These are phyloP conservation scores for Trifolium pratense DNA, from an alignment of 306 rosid genomes.

Conservation along the genomic window DNA sequence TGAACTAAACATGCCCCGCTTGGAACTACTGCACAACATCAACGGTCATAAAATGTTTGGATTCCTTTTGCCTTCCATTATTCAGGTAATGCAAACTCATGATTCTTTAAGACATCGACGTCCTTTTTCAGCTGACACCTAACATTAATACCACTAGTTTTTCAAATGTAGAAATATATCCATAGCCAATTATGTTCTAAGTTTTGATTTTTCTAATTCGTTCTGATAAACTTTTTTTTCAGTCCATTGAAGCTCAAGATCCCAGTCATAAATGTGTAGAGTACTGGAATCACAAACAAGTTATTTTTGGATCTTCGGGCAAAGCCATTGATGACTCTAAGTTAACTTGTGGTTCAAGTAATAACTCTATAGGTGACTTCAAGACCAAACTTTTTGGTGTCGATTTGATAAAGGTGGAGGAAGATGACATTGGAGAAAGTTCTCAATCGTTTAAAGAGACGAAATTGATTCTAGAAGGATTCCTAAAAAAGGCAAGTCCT, in stretches of 20 bases:
- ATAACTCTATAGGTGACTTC: slow-evolving; percentile 40
- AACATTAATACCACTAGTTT: background rate
- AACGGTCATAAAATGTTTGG: slow-evolving; percentile 87
- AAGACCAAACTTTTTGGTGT: slow-evolving; percentile 50
- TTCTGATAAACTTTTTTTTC: slow-evolving; percentile 39
- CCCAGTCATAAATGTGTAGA: slow-evolving; percentile 66
- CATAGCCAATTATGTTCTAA: slow-evolving; percentile 14
- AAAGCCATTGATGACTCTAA: slow-evolving; percentile 24
- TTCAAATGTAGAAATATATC: too few species aligned
- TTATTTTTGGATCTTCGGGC: slow-evolving; percentile 28
- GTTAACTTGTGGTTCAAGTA: slow-evolving; percentile 44
- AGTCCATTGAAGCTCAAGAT: slow-evolving; percentile 85
- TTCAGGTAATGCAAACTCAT: slow-evolving; percentile 56
- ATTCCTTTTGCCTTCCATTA: slow-evolving; percentile 63
- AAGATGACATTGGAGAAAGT: slow-evolving; percentile 40
- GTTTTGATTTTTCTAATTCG: slow-evolving; percentile 26
- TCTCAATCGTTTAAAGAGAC: slow-evolving; percentile 46
- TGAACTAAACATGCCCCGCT: slow-evolving; percentile 45
- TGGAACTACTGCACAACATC: slow-evolving; percentile 51
- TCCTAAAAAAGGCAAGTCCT: slow-evolving; percentile 62
- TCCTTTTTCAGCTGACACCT: background rate
- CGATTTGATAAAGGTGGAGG: slow-evolving; percentile 46
- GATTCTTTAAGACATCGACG: background rate
- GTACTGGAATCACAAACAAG: slow-evolving; percentile 68
- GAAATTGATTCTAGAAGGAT: slow-evolving; percentile 48